Base-by-base conservation (phyloP, 2,329 filamentous ascomycete genomes). In the Drechslerella coelobrocha region DNA sequence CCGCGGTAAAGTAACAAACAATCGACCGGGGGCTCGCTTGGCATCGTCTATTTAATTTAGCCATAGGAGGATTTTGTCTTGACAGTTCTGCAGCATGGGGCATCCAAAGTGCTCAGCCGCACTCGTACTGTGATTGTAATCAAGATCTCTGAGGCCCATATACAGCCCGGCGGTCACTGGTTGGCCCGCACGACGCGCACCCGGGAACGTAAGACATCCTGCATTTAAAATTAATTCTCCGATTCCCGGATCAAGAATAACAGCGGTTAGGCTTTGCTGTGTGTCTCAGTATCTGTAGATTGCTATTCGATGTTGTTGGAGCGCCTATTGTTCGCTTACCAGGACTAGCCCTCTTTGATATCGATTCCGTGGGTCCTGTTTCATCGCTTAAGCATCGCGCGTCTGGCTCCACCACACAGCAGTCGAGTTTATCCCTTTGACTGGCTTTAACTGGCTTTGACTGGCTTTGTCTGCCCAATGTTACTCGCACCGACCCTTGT, bases 311-410 rank as follows among this genome's bases (percentile, higher is more conserved):
- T 19, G 19, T 19, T 3, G n/a, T 45, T 23, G 41, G n/a, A 45
- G 65, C 65, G 57, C 41, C 41, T 69, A 56, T 56, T 48, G 26
- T 56, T 45, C 41, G 41, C 41, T 45, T 45, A 17, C 41, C 27
- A 51, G 24, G 53, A 55, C 62, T 55, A 51, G 48, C 48, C 27
- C 6, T 48, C 12, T 10, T 27, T 17, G 37, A 55, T 68, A 61
- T 57, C 52, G 56, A 61, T 61, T 31, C 29, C 29, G 29, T 31
- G 29, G 29, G 29, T 31, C 29, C 6, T 31, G 29, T 31, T 31
- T 69, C 57, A 48, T 48, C 65, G 65, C 57, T 69, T 69, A 69
- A 68, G 55, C 41, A 3, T 45, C 41, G 41, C 41, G 41, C 65
- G 65, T 61, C 24, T 68, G 52, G 63, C 55, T 50, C 52, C 54